Conservation (phyloP, 495 filamentous ascomycete species). For the Lophium mytilinum region DNA sequence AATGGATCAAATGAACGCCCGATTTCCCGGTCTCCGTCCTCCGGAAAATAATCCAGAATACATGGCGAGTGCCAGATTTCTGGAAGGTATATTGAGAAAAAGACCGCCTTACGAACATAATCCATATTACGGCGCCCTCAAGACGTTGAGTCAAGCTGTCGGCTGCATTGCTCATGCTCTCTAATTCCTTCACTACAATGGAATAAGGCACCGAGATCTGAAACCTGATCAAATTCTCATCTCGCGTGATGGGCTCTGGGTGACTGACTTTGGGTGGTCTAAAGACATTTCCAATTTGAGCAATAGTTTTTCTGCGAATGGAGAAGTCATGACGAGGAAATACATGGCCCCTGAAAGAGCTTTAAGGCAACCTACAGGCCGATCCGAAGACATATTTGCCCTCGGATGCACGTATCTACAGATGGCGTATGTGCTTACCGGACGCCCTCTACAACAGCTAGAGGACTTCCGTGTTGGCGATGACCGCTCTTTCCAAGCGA, state of each 20-base stretch:
- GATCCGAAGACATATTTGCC: background rate
- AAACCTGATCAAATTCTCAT: background rate
- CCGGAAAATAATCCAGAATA: no score
- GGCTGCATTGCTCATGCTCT: background rate
- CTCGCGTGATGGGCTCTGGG: background rate
- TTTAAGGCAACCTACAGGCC: background rate
- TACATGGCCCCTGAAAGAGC: background rate
- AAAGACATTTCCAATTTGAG: background rate
- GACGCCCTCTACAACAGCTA: background rate
- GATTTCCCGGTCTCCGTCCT: no score
- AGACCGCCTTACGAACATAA: no score
- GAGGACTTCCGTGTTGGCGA: background rate
- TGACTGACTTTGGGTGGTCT: background rate
- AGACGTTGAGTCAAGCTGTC: background rate
- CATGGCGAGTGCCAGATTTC: no score
- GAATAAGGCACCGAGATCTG: no score
- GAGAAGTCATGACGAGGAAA: background rate
- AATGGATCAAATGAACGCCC: no score
- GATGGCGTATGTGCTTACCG: background rate
- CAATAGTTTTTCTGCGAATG: background rate
- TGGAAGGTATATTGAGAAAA: no score
- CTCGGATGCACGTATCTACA: background rate
- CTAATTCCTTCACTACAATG: no score
- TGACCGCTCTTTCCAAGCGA: background rate
- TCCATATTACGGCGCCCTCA: no score